Percentiles rank a stretch among this genome's conserved stretches.
Conservation (phyloP, 2,329 filamentous ascomycete species). For the Pseudogymnoascus sp. region DNA sequence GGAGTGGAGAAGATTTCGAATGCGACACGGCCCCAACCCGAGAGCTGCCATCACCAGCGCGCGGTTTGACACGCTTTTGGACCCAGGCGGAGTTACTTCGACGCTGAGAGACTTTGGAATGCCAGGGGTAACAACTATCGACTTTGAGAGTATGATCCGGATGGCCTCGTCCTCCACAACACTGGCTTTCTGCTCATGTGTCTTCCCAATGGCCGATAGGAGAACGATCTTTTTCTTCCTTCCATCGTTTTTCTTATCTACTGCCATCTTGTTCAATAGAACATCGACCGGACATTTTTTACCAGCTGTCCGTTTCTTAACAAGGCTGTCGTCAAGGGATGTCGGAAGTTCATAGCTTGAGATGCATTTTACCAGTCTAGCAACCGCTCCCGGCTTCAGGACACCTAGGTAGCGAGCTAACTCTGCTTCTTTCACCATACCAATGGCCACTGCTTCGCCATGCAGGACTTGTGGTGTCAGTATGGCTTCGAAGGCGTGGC, state of each 20-base stretch:
- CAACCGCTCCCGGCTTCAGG: constrained; percentile 76
- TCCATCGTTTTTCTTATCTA: constrained; percentile 98
- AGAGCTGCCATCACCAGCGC: constrained; percentile 90
- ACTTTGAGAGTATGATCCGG: constrained; percentile 71
- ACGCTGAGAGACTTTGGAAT: constrained; percentile 58
- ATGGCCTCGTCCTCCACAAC: constrained; percentile 83
- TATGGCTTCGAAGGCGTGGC: constrained; percentile 92
- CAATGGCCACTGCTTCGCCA: constrained; percentile 91
- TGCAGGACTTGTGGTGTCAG: constrained; percentile 92
- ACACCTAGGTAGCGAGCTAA: constrained; percentile 82
- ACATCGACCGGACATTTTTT: constrained; percentile 83
- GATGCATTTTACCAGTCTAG: constrained; percentile 85
- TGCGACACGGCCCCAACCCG: constrained; percentile 73
- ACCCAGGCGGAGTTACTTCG: constrained; percentile 81
- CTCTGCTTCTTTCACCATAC: constrained; percentile 97
- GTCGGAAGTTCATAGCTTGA: constrained; percentile 88
- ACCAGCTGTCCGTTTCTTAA: constrained; percentile 73
- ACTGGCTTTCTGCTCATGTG: constrained; percentile 78
- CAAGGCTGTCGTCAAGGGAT: constrained; percentile 72
- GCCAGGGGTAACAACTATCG: constrained; percentile 64
- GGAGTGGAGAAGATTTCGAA: constrained; percentile 89
- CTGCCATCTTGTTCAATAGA: constrained; percentile 84
- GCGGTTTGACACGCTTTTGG: constrained; percentile 95
- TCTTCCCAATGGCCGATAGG: constrained; percentile 80
- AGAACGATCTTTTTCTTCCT: constrained; percentile 93